A percentile compares a stretch with the other conserved stretches of the same genome.
These are phyloP conservation scores for Eucalyptus sideroxylon DNA, from an alignment of 345 rosid genomes.

Conservation along the genomic window DNA sequence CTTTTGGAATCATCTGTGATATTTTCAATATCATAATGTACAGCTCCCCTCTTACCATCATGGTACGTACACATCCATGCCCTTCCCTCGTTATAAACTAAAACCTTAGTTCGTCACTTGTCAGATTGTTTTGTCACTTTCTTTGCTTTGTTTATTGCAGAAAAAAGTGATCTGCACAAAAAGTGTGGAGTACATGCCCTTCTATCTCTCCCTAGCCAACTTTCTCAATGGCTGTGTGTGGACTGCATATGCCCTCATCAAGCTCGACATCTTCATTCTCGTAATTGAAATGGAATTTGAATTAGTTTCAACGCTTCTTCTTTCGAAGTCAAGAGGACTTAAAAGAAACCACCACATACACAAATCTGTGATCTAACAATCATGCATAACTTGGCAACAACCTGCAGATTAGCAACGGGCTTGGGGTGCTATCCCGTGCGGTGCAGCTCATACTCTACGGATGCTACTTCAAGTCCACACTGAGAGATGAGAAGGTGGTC, in stretches of 20 bases:
- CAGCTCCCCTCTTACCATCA: constrained; percentile 15
- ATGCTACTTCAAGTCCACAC: constrained; percentile 13
- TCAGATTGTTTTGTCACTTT: not conserved
- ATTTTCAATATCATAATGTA: constrained; percentile 32
- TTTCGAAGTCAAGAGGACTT: not conserved
- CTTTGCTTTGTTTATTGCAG: not conserved
- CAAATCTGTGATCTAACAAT: too few species aligned
- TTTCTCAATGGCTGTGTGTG: constrained; percentile 21
- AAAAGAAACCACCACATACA: not conserved
- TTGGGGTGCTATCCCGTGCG: constrained; percentile 27
- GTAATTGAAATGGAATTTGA: not conserved
- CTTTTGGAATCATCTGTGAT: constrained; percentile 15
- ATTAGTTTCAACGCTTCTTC: not conserved
- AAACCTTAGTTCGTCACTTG: not conserved
- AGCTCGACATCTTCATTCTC: constrained; percentile 19
- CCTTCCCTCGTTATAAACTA: not conserved
- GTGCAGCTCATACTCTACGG: constrained; percentile 31
- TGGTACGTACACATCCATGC: not conserved
- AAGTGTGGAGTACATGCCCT: constrained; percentile 48
- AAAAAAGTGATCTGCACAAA: constrained; percentile 25
- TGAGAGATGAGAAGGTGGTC: not conserved
- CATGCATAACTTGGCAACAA: not conserved
- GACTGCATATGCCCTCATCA: constrained; percentile 28
- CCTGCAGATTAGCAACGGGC: constrained; percentile 47
- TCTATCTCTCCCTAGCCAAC: constrained; percentile 22